Percentiles rank a stretch among this genome's conserved stretches.
Evolutionary conservation across 2,329 filamentous ascomycete species (phyloP).

Genomic region (Scedosporium dehoogii): DNA sequence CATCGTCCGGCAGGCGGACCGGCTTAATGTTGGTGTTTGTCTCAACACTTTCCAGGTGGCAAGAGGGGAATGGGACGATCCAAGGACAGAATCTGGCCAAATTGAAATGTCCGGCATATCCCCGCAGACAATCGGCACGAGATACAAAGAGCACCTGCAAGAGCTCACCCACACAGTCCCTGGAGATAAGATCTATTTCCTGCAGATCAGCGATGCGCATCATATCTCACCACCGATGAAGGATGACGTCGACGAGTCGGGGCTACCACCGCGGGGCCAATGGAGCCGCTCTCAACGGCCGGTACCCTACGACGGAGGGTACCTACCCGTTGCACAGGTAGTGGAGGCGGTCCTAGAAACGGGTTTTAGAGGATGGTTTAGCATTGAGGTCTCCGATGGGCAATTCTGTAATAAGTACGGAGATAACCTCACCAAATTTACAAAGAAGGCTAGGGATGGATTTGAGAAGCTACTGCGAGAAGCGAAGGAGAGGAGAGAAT

Average conservation of each 20-base stretch:
- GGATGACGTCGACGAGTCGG: constrained; percentile 35
- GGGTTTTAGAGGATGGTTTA: constrained; percentile 18
- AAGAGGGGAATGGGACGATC: constrained; percentile 64
- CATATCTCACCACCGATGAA: constrained; percentile 44
- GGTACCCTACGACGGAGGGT: constrained; percentile 60
- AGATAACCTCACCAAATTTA: constrained; percentile 16
- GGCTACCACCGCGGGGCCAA: constrained; percentile 47
- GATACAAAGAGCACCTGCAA: constrained; percentile 43
- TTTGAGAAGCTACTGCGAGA: constrained; percentile 1
- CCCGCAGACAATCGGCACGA: constrained; percentile 33
- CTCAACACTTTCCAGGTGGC: constrained; percentile 71
- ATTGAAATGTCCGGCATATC: constrained; percentile 29
- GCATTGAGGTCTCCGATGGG: constrained; percentile 45
- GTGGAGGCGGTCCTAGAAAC: constrained; percentile 42
- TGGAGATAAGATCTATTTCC: constrained; percentile 59
- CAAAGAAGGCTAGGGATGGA: constrained; percentile 14
- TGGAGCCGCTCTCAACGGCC: constrained; percentile 68
- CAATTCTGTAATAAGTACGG: constrained; percentile 20
- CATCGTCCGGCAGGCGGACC: constrained; percentile 52
- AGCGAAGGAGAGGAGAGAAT: not conserved
- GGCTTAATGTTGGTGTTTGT: constrained; percentile 61
- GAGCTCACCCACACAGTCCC: constrained; percentile 49
- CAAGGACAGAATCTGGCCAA: constrained; percentile 51
- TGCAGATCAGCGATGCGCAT: constrained; percentile 71
- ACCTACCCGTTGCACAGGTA: constrained; percentile 58